Conservation (phyloP, 352 stramenopile species). For the Phytophthora uliginosa region DNA sequence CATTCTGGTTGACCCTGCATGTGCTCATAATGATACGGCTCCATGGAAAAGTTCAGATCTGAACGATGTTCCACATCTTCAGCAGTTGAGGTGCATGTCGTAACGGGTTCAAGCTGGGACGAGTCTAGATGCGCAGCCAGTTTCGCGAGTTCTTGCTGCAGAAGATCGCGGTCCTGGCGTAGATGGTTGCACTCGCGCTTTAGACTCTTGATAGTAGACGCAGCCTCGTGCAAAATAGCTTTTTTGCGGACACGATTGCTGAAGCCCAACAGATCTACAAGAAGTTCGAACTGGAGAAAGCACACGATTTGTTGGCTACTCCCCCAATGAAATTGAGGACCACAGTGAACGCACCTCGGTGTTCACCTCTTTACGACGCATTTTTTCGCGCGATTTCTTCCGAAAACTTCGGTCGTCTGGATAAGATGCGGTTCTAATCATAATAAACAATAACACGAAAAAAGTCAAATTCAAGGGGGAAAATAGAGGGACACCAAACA, state of each 20-base stretch:
- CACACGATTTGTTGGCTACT: not conserved
- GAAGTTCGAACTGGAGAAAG: conserved; percentile 60
- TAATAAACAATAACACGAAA: conserved; percentile 33
- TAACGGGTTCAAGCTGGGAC: not conserved
- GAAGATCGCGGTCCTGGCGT: conserved; percentile 55
- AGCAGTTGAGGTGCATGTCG: not conserved
- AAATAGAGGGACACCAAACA: not conserved
- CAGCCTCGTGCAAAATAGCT: conserved; percentile 64
- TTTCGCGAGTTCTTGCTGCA: conserved; percentile 69
- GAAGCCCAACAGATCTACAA: conserved; percentile 61
- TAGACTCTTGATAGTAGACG: conserved; percentile 60
- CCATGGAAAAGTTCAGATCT: not conserved
- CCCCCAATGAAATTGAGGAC: not conserved
- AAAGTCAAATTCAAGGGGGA: too few relatives aligned
- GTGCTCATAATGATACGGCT: not conserved
- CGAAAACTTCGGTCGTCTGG: conserved; percentile 65
- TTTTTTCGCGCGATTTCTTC: conserved; percentile 81
- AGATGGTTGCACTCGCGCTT: conserved; percentile 64
- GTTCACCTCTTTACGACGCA: conserved; percentile 75
- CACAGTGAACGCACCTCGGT: conserved; percentile 49
- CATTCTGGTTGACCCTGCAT: not conserved
- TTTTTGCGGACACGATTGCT: conserved; percentile 70
- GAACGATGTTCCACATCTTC: not conserved
- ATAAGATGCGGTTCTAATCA: conserved; percentile 17
- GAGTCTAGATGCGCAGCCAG: conserved; percentile 46